phyloP scores from a whole-genome alignment of 2,329 filamentous ascomycete genomes.

The Xylariaceae sp. region DNA sequence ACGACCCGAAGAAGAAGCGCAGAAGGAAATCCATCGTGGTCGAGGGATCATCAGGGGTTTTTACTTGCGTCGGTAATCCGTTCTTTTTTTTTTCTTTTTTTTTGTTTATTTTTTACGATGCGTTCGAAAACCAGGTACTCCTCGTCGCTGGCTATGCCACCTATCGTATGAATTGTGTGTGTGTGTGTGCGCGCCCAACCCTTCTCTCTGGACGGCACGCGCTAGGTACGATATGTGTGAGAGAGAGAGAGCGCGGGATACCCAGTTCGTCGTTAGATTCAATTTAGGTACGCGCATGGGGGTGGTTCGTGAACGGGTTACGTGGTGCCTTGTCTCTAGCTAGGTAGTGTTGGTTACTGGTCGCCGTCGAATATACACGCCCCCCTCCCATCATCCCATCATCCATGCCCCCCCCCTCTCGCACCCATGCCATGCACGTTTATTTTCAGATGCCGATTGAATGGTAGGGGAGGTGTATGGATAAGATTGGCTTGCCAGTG shows the following conservation, averaged over 20 bases:
- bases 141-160: background rate
- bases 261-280: background rate
- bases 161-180: background rate
- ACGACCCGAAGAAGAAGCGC: too few species aligned
- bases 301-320: background rate
- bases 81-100: background rate
- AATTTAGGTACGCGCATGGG: background rate
- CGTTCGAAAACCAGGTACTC: background rate
- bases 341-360: too few species aligned
- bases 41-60: constrained; percentile 14
- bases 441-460: constrained; percentile 10
- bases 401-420: too few species aligned
- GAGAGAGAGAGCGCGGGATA: background rate
- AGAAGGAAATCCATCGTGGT: too few species aligned
- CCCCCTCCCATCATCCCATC: too few species aligned
- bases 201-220: too few species aligned
- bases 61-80: background rate
- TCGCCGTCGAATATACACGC: too few species aligned
- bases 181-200: too few species aligned
- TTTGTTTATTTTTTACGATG: background rate
- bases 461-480: too few species aligned
- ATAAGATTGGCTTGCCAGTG: too few species aligned
- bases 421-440: constrained; percentile 19
- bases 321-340: background rate
- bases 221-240: too few species aligned